Conservation (phyloP, 768 basidiomycete genomes). For the Mycena belliarum region DNA sequence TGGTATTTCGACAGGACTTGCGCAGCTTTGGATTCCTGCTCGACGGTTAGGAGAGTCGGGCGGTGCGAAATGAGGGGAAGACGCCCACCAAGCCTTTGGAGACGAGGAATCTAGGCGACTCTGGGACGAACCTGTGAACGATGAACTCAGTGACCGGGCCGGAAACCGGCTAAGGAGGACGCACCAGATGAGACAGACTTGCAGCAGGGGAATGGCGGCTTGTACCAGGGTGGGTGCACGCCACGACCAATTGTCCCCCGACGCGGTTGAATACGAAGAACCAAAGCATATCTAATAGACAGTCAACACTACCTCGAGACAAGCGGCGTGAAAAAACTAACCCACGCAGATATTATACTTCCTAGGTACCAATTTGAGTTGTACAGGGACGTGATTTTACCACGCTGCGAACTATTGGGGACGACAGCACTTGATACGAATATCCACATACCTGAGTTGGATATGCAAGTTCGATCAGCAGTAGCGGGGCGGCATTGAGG, state of each 20-base stretch:
- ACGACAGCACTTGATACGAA: not conserved
- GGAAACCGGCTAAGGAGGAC: not conserved
- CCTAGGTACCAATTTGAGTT: constrained; percentile 79
- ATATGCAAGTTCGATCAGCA: constrained; percentile 68
- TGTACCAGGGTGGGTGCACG: constrained; percentile 67
- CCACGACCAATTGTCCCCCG: constrained; percentile 57
- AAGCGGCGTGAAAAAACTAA: not conserved
- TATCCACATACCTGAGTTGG: constrained; percentile 58
- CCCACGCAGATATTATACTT: constrained; percentile 60
- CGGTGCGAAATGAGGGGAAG: not conserved
- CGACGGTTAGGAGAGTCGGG: not conserved
- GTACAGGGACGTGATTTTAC: constrained; percentile 63
- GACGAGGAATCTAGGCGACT: constrained; percentile 67
- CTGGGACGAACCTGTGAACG: constrained; percentile 57
- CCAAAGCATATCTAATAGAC: constrained; percentile 42
- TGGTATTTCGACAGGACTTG: constrained; percentile 71
- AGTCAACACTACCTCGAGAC: not conserved
- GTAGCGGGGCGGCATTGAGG: constrained; percentile 60
- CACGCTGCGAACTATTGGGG: constrained; percentile 33
- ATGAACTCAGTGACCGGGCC: not conserved
- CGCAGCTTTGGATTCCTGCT: constrained; percentile 58
- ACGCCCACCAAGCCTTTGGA: constrained; percentile 55
- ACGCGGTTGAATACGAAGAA: constrained; percentile 36
- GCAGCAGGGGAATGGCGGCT: constrained; percentile 56
- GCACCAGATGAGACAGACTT: constrained; percentile 56